Evolutionary conservation across 2,329 filamentous ascomycete genomes (phyloP), one percentile per base, ranked within the genome.

Genomic region (Trichoderma sp.): DNA sequence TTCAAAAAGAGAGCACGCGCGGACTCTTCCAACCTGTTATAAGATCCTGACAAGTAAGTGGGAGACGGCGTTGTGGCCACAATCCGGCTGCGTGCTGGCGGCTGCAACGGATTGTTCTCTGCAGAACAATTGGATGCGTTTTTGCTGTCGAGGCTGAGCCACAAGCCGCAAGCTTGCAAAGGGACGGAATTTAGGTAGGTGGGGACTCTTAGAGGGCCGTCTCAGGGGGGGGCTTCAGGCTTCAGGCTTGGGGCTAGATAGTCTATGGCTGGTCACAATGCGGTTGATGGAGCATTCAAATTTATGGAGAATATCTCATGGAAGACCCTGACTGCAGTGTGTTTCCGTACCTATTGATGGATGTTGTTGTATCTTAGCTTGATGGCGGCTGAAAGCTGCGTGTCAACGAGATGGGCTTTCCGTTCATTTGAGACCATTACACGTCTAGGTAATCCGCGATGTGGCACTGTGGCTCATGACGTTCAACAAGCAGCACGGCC

Each of bases 171-270:
- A 21, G 43, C 19, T 10, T 47, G 45, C 28, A 41, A 7, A 60
- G 21, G 58, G 28, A 21, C 43, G n/a, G 15, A 7, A 26, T 56
- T 21, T 17, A 26, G 15, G 61, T 63, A 43, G 54, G 34, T 39
- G 60, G 56, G 51, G 54, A n/a, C 39, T 43, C 21, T 41, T 30
- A 30, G 30, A 41, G 30, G 34, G 43, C 28, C 14, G 55, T 48
- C 28, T 55, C 14, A 43, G 44, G 60, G 58, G 58, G 47, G n/a
- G n/a, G n/a, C n/a, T n/a, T n/a, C n/a, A n/a, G n/a, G 47, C 21
- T 30, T 30, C 30, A 44, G 58, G 12, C 28, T 43, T 34, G 58
- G 58, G 58, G 58, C 58, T 61, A 52, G 58, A 48, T 61, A 52
- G 57, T 51, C 28, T 24, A 45, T n/a, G 30, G 39, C 19, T 21